These are phyloP conservation scores for Trichoderma asperelloides DNA, from an alignment of 495 filamentous ascomycete genomes.

Conservation along the genomic window DNA sequence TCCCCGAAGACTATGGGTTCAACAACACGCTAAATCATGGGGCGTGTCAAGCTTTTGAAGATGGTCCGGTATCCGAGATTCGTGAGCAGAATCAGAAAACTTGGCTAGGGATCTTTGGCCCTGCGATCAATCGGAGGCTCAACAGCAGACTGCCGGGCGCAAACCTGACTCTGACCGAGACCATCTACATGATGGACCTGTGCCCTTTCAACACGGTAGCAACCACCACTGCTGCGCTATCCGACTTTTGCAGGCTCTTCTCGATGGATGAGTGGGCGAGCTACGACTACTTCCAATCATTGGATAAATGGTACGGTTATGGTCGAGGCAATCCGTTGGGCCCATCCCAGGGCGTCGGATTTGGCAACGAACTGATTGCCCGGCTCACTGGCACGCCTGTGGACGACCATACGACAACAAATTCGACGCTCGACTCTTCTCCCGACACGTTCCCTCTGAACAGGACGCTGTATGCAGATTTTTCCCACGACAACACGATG, in stretches of 20 bases:
- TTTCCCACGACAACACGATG: constrained; percentile 84
- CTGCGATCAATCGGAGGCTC: constrained; percentile 52
- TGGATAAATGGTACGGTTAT: constrained; percentile 76
- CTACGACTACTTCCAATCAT: constrained; percentile 67
- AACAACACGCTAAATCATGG: constrained; percentile 76
- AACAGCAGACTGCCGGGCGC: constrained; percentile 52
- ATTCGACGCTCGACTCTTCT: constrained; percentile 58
- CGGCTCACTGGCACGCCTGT: constrained; percentile 58
- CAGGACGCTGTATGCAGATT: constrained; percentile 65
- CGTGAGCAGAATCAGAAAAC: constrained; percentile 38
- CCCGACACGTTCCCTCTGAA: constrained; percentile 59
- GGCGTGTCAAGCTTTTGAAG: constrained; percentile 56
- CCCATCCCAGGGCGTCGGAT: constrained; percentile 75
- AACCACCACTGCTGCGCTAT: constrained; percentile 22
- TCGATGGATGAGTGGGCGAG: constrained; percentile 55
- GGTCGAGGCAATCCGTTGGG: constrained; percentile 67
- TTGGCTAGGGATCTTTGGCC: constrained; percentile 50
- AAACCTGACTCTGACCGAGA: constrained; percentile 47
- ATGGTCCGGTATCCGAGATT: constrained; percentile 33
- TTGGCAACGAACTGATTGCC: constrained; percentile 76
- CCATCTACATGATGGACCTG: constrained; percentile 70
- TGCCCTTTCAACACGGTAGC: constrained; percentile 76
- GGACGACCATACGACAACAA: constrained; percentile 60
- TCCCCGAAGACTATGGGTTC: constrained; percentile 49
- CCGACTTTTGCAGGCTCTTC: constrained; percentile 67